phyloP scores from a whole-genome alignment of 345 rosid species.

The Syzygium aromaticum region DNA sequence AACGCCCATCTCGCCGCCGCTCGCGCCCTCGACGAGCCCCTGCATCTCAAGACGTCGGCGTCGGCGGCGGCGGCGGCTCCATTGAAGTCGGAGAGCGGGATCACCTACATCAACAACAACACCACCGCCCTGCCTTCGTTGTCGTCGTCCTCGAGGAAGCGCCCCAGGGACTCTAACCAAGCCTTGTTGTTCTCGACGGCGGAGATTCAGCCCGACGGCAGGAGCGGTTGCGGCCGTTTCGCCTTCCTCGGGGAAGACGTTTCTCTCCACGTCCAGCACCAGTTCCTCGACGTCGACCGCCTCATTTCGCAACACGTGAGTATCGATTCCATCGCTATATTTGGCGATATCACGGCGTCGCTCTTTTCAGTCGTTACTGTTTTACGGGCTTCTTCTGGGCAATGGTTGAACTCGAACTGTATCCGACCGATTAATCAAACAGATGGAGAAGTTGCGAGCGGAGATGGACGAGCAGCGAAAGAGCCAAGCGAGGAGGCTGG shows the following conservation, averaged over 20 bases:
- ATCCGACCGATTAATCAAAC: not conserved
- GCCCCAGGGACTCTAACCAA: not conserved
- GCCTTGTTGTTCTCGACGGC: not conserved
- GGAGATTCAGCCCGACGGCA: not conserved
- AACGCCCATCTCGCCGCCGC: not conserved
- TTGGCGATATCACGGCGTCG: not conserved
- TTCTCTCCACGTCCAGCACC: not conserved
- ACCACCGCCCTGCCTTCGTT: not conserved
- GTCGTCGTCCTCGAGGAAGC: slow-evolving; percentile 1
- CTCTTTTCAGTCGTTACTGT: not conserved
- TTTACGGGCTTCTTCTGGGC: not conserved
- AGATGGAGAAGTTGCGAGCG: slow-evolving; percentile 7
- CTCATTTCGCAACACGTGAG: slow-evolving; percentile 4
- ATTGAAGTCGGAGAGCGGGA: slow-evolving; percentile 4
- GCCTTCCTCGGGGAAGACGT: slow-evolving; percentile 5
- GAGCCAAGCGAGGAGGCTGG: not conserved
- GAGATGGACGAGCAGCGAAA: slow-evolving; percentile 1
- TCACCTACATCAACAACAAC: slow-evolving; percentile 5
- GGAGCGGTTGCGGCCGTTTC: not conserved
- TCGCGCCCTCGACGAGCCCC: not conserved
- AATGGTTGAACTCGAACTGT: not conserved
- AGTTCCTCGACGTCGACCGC: not conserved
- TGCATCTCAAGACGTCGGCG: not conserved
- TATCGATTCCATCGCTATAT: not conserved
- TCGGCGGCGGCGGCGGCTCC: not conserved